Evolutionary conservation across 78 protist genomes (phyloP), one percentile per base, ranked within the genome.

Genomic region (Dictyostelium firmibasis): DNA sequence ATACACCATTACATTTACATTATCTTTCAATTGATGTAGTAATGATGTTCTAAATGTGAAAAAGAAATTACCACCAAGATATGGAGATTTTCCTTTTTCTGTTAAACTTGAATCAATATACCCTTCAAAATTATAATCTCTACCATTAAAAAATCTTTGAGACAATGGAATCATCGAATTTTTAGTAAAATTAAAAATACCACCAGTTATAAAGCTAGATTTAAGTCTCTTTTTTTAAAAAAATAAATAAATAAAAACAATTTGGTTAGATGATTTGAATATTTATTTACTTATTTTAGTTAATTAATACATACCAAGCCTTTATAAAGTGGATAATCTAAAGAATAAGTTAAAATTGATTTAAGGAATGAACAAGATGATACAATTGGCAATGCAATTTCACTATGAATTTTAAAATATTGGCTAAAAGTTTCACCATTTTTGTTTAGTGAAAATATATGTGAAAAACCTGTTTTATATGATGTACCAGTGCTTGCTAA

Each of bases 121-220:
- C 18, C 79, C 79, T 72, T 29, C 38, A 35, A 72, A 72, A 72
- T 72, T 72, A 33, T 31, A 72, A 31, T 27, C 1, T 72, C 36
- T 72, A 33, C 79, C 79, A 72, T 72, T 72, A 33, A 72, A 72
- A 31, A 72, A 72, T 72, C 79, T 72, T 16, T 72, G 44, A 3
- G 36, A 33, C 4, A 72, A 4, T 33, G 79, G 79, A 13, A 72
- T 16, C 38, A 72, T 31, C 27, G 35, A 29, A 14, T 27, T 14
- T 72, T 72, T 72, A 72, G 44, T 72, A 33, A 33, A 33, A 72
- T 33, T 72, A 72, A 72, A 72, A 31, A 72, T 72, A 6, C 79
- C 79, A 33, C 79, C 79, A 31, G 44, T 14, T 33, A 18, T 16
- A 72, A 27, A 16, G 33, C 33, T 27, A 6, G 20, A 1, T 72